Percentiles rank a stretch among this genome's conserved stretches.
These are phyloP conservation scores for Kluyveromyces sp. DNA, from an alignment of 1,139 yeast genomes.

Conservation along the genomic window DNA sequence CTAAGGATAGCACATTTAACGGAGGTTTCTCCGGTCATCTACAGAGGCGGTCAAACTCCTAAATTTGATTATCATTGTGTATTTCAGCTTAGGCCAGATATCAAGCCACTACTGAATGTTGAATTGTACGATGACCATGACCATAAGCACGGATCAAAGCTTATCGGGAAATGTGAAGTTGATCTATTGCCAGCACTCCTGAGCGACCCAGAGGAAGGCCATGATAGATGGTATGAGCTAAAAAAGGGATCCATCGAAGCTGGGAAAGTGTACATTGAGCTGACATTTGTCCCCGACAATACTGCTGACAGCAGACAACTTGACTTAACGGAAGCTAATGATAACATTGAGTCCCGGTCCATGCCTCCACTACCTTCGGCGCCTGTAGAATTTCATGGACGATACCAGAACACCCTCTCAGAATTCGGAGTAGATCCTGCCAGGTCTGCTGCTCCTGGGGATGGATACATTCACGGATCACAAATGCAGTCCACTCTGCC, in stretches of 20 bases:
- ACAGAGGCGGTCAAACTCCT: constrained; percentile 88
- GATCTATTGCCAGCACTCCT: constrained; percentile 69
- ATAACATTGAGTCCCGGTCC: constrained; percentile 30
- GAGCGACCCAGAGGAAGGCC: constrained; percentile 63
- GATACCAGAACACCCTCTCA: background rate
- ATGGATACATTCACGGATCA: constrained; percentile 28
- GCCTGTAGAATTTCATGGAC: constrained; percentile 5
- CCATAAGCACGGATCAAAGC: constrained; percentile 75
- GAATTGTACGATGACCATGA: constrained; percentile 68
- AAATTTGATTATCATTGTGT: constrained; percentile 75
- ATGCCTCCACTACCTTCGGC: constrained; percentile 35
- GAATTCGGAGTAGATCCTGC: background rate
- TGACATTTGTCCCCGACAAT: constrained; percentile 50
- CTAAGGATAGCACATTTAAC: constrained; percentile 77
- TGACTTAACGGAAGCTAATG: constrained; percentile 19
- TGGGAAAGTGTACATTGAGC: constrained; percentile 81
- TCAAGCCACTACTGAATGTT: constrained; percentile 56
- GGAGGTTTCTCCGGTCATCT: constrained; percentile 62
- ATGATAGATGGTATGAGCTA: constrained; percentile 79
- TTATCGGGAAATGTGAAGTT: constrained; percentile 75
- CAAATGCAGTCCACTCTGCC: constrained; percentile 25
- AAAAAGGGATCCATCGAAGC: constrained; percentile 67
- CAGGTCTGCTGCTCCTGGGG: background rate
- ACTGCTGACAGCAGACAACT: constrained; percentile 8
- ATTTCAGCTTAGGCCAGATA: constrained; percentile 56